Percentiles rank a stretch among this genome's conserved stretches.
Evolutionary conservation across 2,329 filamentous ascomycete genomes (phyloP).

Genomic region (Gnomoniopsis smithogilvyi): DNA sequence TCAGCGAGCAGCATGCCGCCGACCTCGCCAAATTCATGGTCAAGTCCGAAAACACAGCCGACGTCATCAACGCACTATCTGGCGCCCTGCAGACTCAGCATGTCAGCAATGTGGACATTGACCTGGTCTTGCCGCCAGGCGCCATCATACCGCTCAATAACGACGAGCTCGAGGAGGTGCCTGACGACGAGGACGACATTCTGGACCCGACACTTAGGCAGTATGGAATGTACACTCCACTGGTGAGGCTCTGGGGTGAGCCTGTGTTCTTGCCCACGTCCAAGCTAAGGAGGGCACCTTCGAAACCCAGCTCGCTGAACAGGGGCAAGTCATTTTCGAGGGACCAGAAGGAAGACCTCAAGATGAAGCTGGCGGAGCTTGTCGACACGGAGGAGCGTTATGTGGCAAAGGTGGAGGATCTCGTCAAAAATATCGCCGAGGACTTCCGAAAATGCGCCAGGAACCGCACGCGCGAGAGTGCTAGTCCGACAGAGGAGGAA

Average conservation of each 20-base stretch:
- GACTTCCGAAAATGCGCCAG: conserved; percentile 73
- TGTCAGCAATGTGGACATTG: conserved; percentile 81
- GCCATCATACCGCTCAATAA: conserved; percentile 65
- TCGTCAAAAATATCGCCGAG: conserved; percentile 76
- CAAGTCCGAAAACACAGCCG: conserved; percentile 71
- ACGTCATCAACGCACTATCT: conserved; percentile 70
- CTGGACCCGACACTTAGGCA: conserved; percentile 62
- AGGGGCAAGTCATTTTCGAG: conserved; percentile 73
- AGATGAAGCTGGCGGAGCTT: conserved; percentile 85
- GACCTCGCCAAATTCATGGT: conserved; percentile 84
- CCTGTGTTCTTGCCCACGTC: conserved; percentile 84
- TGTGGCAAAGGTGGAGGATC: conserved; percentile 78
- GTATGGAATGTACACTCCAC: conserved; percentile 73
- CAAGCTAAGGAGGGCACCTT: conserved; percentile 79
- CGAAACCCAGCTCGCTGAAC: conserved; percentile 77
- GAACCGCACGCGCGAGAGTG: conserved; percentile 54
- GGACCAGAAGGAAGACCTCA: conserved; percentile 78
- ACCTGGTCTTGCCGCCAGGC: conserved; percentile 78
- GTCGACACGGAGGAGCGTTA: conserved; percentile 94
- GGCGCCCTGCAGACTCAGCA: conserved; percentile 77
- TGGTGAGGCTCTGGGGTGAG: conserved; percentile 79
- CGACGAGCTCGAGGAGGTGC: conserved; percentile 56
- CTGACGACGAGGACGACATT: conserved; percentile 63
- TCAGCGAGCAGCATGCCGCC: conserved; percentile 89
- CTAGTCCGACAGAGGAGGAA: conserved; percentile 69